A percentile compares a stretch with the other conserved stretches of the same genome.
These are phyloP conservation scores for Daedaleopsis sinensis DNA, from an alignment of 768 basidiomycete genomes.

Conservation along the genomic window DNA sequence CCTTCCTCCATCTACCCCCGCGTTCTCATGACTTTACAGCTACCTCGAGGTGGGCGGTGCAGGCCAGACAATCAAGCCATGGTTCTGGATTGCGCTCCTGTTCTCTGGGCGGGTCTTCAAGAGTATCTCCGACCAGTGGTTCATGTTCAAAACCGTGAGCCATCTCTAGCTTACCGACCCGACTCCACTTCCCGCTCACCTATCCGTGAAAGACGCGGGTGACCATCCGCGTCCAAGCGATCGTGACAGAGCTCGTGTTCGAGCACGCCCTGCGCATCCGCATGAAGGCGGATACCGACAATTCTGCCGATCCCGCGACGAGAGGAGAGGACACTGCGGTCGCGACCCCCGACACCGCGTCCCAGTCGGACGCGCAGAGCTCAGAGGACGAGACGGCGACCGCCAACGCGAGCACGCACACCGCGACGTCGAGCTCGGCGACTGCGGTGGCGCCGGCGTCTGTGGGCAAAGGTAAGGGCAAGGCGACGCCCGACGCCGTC, in stretches of 20 bases:
- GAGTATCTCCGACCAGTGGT: conserved; percentile 54
- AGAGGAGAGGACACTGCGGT: conserved; percentile 28
- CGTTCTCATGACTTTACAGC: conserved; percentile 29
- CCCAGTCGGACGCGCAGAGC: conserved; percentile 6
- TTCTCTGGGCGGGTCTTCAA: conserved; percentile 50
- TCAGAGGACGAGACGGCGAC: conserved; percentile 21
- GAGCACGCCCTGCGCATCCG: conserved; percentile 58
- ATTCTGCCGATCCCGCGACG: conserved; percentile 9
- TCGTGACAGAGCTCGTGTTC: conserved; percentile 58
- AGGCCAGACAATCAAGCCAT: conserved; percentile 56
- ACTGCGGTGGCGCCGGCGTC: conserved; percentile 8
- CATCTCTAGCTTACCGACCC: background rate
- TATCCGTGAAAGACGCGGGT: conserved; percentile 32
- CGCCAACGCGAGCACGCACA: conserved; percentile 12
- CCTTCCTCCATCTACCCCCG: background rate
- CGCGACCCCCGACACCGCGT: conserved; percentile 30
- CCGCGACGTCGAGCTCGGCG: conserved; percentile 3
- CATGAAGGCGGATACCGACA: conserved; percentile 40
- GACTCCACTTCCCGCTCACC: too few species aligned
- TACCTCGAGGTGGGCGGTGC: conserved; percentile 61
- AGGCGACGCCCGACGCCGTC: background rate
- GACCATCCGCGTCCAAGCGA: conserved; percentile 43
- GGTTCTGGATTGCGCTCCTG: conserved; percentile 66
- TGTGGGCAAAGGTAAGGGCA: conserved; percentile 6
- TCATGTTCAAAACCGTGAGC: conserved; percentile 39